A percentile compares a stretch with the other conserved stretches of the same genome.
Conservation (phyloP, 768 basidiomycete species). For the Pluteus cervinus region DNA sequence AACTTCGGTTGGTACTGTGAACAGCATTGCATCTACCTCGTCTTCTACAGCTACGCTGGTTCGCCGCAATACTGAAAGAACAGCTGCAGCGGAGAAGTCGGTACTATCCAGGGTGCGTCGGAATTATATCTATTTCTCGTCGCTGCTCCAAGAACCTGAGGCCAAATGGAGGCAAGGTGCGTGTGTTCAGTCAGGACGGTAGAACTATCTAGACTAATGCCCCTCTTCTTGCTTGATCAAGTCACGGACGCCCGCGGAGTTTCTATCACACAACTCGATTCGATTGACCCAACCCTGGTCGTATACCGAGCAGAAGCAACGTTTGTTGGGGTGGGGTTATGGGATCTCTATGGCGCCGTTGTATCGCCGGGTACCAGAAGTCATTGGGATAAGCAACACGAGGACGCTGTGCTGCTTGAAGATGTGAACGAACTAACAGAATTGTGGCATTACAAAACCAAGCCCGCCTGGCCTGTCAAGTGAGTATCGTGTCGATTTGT, state of each 20-base stretch:
- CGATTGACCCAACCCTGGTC: constrained; percentile 93
- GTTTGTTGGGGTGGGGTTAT: constrained; percentile 91
- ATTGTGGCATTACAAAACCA: constrained; percentile 89
- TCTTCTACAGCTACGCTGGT: constrained; percentile 25
- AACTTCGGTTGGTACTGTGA: constrained; percentile 50
- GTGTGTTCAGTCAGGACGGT: constrained; percentile 19
- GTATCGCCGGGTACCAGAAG: constrained; percentile 77
- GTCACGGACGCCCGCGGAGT: constrained; percentile 86
- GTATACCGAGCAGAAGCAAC: constrained; percentile 97
- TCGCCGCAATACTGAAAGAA: constrained; percentile 36
- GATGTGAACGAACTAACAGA: constrained; percentile 89
- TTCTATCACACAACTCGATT: constrained; percentile 91
- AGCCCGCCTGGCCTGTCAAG: constrained; percentile 92
- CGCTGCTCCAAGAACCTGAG: constrained; percentile 93
- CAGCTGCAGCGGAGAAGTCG: constrained; percentile 68
- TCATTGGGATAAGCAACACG: constrained; percentile 88
- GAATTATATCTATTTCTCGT: constrained; percentile 98
- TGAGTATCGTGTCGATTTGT: constrained; percentile 41
- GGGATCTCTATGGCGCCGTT: constrained; percentile 89
- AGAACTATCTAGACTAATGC: constrained; percentile 5
- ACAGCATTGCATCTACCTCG: constrained; percentile 37
- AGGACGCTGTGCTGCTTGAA: constrained; percentile 80
- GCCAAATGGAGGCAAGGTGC: constrained; percentile 92
- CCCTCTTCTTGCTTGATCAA: constrained; percentile 19
- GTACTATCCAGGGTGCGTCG: constrained; percentile 83